Evolutionary conservation across 352 stramenopile genomes (phyloP), one percentile per base, ranked within the genome.

Genomic region (Phytophthora fragariaefolia): DNA sequence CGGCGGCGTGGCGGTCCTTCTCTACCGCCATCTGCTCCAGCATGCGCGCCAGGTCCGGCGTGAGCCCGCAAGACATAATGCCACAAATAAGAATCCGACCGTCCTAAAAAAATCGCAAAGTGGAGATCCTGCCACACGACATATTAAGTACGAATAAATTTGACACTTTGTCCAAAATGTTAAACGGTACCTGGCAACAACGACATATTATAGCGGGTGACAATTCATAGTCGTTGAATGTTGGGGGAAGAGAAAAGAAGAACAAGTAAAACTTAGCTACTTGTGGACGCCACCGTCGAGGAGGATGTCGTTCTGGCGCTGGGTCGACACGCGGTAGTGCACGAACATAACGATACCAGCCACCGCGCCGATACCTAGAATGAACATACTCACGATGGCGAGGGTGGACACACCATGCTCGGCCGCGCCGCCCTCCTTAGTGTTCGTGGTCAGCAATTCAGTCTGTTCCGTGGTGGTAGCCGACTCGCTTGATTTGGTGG

Each of bases 1-100:
- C 53, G 1, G 53, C 63, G 5, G 73, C 71, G 18, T 83, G 70
- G 15, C 68, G 66, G 42, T 95, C 76, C 63, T 92, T 86, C 67
- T 92, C 77, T 36, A 80, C 65, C 13, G 70, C 69, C 76, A 91
- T 82, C 36, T 88, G 58, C 53, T 85, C 74, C 47, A 95, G 64
- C 85, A 95, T 91, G 13, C 61, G 71, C 49, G 77, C 79, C 40
- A 95, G 63, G 58, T 90, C 80, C 3, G 87, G 82, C 20, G 87
- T 90, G 46, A 83, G 76, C 2, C 83, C 83, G 24, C 82, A 93
- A 24, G 87, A 76, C 87, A 93, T 92, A 45, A 32, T 51, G 38
- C 40, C 40, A 52, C 32, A 27, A 42, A 30, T n/a, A 43, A 38
- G n/a, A n/a, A 27, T 55, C 20, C 18, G 13, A n/a, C n/a, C n/a